A percentile compares a stretch with the other conserved stretches of the same genome.
Evolutionary conservation across 192 early-diverging fungal species (phyloP).

Genomic region (Funneliformis mosseae): DNA sequence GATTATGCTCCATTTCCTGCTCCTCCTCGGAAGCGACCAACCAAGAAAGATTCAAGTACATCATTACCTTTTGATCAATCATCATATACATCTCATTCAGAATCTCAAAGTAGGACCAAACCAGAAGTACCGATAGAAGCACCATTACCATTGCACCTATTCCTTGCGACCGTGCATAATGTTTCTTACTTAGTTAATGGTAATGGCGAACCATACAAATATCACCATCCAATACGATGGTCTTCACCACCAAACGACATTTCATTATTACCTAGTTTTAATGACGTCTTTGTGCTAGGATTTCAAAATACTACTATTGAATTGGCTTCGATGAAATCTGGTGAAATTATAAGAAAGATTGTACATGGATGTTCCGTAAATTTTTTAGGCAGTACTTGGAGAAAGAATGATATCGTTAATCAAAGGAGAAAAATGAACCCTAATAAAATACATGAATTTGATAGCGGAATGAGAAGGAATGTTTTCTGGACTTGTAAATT

Average conservation of each 20-base stretch:
- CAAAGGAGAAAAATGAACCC: neutral
- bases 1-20: neutral
- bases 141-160: neutral
- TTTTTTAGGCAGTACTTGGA: conserved; percentile 9
- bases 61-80: neutral
- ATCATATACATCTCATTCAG: neutral
- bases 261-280: conserved; percentile 4
- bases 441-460: neutral
- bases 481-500: conserved; percentile 18
- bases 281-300: neutral
- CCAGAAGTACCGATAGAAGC: neutral
- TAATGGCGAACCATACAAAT: conserved; percentile 1
- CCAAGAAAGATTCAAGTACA: neutral
- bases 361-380: neutral
- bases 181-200: neutral
- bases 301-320: conserved; percentile 4
- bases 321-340: conserved; percentile 13
- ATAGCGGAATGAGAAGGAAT: conserved; percentile 7
- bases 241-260: neutral
- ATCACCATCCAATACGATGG: neutral
- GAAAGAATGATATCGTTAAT: neutral
- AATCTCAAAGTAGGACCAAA: neutral
- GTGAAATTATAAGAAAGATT: neutral
- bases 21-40: neutral
- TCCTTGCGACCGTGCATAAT: conserved; percentile 1